Evolutionary conservation across 352 stramenopile genomes (phyloP).

Genomic region (Globisporangium spiculum): DNA sequence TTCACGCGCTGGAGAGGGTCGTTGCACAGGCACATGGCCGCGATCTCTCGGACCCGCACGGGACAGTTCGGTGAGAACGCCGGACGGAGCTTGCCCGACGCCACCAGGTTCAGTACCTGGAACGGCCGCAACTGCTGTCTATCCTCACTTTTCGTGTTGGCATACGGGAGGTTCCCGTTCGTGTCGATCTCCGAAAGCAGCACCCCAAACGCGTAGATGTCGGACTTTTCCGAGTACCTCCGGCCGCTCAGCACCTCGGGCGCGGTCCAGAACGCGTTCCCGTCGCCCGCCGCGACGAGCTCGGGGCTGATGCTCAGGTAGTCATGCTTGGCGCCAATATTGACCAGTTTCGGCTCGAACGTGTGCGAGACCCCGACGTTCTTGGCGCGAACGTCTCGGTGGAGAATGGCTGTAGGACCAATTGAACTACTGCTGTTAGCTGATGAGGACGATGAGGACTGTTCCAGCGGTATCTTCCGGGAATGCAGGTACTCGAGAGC

Average conservation of each 20-base stretch:
- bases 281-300: constrained; percentile 14
- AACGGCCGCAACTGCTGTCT: constrained; percentile 1
- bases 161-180: background rate
- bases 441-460: background rate
- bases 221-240: constrained; percentile 23
- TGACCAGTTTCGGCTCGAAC: constrained; percentile 34
- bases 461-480: background rate
- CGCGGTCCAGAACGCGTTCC: constrained; percentile 30
- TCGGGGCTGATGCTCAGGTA: constrained; percentile 3
- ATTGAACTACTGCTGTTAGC: background rate
- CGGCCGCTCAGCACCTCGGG: constrained; percentile 32
- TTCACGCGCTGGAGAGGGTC: background rate
- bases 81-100: background rate
- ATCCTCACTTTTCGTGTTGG: background rate
- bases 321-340: constrained; percentile 28
- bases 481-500: constrained; percentile 39
- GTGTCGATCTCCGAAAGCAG: constrained; percentile 36
- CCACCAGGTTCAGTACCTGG: constrained; percentile 11
- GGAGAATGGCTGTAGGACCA: constrained; percentile 19
- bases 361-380: constrained; percentile 32
- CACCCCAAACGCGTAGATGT: constrained; percentile 41
- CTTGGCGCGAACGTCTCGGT: constrained; percentile 43
- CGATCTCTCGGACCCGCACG: background rate
- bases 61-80: background rate
- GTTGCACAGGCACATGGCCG: constrained; percentile 1